phyloP scores from a whole-genome alignment of 768 basidiomycete species.

The Xerocomus brunneocitrinus region DNA sequence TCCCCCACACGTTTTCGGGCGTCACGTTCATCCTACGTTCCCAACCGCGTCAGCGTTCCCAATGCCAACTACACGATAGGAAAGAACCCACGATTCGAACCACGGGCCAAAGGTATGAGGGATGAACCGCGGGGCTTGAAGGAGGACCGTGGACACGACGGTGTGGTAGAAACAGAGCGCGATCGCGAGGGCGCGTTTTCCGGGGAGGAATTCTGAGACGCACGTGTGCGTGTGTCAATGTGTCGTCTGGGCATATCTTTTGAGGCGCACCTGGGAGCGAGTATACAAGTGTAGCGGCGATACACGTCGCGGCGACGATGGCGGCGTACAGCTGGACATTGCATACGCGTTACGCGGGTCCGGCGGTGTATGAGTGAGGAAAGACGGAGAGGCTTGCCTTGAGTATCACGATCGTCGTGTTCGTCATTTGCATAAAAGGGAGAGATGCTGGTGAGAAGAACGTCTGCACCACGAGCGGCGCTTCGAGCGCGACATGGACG shows the following conservation, averaged over 20 bases:
- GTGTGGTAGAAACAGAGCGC: conserved; percentile 74
- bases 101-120: conserved; percentile 62
- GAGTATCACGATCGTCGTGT: conserved; percentile 70
- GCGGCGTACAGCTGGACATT: conserved; percentile 62
- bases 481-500: conserved; percentile 74
- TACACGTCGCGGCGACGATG: conserved; percentile 55
- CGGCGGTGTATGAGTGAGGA: neutral
- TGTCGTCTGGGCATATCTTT: neutral
- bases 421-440: conserved; percentile 78
- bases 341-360: too few relatives aligned
- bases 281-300: conserved; percentile 59
- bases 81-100: conserved; percentile 52
- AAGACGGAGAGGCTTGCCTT: conserved; percentile 46
- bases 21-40: conserved; percentile 41
- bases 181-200: conserved; percentile 79
- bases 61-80: neutral
- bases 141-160: conserved; percentile 66
- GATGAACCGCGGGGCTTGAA: conserved; percentile 74
- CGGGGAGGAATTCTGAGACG: conserved; percentile 68
- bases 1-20: conserved; percentile 72
- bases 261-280: conserved; percentile 59
- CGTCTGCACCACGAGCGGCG: conserved; percentile 74
- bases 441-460: conserved; percentile 56
- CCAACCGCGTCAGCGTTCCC: neutral
- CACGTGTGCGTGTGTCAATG: neutral